A percentile compares a stretch with the other conserved stretches of the same genome.
Conservation (phyloP, 2,329 filamentous ascomycete species). For the Fusarium decemcellulare region DNA sequence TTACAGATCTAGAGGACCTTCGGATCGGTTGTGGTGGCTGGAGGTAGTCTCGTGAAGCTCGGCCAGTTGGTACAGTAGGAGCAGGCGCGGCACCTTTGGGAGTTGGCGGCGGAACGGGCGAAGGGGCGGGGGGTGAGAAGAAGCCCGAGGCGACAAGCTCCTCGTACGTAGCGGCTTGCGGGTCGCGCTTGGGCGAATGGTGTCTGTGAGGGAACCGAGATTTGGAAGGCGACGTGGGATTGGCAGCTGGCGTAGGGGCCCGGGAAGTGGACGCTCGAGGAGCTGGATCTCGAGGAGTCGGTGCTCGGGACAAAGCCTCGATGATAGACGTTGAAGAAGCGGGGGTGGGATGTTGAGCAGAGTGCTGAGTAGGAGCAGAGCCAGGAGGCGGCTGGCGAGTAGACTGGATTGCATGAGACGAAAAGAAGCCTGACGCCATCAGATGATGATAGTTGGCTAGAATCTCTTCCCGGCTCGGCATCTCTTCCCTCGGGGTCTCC, state of each 20-base stretch:
- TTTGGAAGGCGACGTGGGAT: conserved; percentile 32
- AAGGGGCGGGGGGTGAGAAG: conserved; percentile 42
- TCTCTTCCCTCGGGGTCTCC: conserved; percentile 38
- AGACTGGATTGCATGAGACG: conserved; percentile 70
- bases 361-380: conserved; percentile 14
- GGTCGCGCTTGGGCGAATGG: conserved; percentile 20
- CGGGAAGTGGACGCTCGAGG: conserved; percentile 14
- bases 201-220: conserved; percentile 26
- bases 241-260: conserved; percentile 25
- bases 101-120: conserved; percentile 29
- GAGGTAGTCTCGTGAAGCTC: conserved; percentile 33
- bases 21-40: conserved; percentile 46
- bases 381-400: conserved; percentile 60
- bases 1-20: conserved; percentile 43
- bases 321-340: conserved; percentile 17
- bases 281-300: conserved; percentile 28
- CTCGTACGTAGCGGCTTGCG: conserved; percentile 43
- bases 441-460: conserved; percentile 70
- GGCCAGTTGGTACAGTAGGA: conserved; percentile 32
- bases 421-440: conserved; percentile 71
- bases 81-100: conserved; percentile 38
- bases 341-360: conserved; percentile 19
- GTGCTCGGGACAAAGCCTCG: conserved; percentile 32
- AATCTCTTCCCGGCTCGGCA: conserved; percentile 63
- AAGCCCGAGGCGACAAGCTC: conserved; percentile 45